These are phyloP conservation scores for Macrophomina tecta DNA, from an alignment of 2,329 filamentous ascomycete genomes.

Conservation along the genomic window DNA sequence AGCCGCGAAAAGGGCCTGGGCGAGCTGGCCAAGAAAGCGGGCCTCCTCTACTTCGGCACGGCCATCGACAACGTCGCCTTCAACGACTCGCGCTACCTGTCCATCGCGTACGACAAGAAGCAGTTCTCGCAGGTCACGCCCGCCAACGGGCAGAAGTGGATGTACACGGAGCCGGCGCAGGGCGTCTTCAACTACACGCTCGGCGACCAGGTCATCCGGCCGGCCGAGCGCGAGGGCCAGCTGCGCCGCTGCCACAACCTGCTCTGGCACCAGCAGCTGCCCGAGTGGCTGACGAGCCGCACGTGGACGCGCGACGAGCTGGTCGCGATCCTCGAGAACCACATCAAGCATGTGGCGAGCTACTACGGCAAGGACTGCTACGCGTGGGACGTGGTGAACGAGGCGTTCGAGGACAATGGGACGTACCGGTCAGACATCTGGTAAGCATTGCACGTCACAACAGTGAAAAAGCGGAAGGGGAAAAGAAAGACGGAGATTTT, in stretches of 20 bases:
- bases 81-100: constrained; percentile 60
- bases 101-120: constrained; percentile 59
- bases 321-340: constrained; percentile 61
- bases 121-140: constrained; percentile 72
- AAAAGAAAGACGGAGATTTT: not conserved
- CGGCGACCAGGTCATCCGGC: constrained; percentile 57
- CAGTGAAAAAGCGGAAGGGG: not conserved
- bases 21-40: constrained; percentile 61
- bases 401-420: constrained; percentile 65
- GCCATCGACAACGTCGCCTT: constrained; percentile 64
- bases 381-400: constrained; percentile 71
- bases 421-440: constrained; percentile 61
- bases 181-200: constrained; percentile 64
- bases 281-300: constrained; percentile 57
- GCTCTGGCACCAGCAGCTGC: constrained; percentile 61
- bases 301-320: constrained; percentile 67
- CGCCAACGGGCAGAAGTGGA: constrained; percentile 70
- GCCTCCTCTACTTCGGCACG: constrained; percentile 62
- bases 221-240: constrained; percentile 49
- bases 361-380: constrained; percentile 56
- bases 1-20: constrained; percentile 48
- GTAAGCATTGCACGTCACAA: constrained; percentile 32
- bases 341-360: constrained; percentile 64
- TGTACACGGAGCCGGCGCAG: constrained; percentile 63
- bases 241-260: constrained; percentile 68